Evolutionary conservation across 2,329 filamentous ascomycete species (phyloP), one percentile per base, ranked within the genome.

Genomic region (Venturiaceae sp.): DNA sequence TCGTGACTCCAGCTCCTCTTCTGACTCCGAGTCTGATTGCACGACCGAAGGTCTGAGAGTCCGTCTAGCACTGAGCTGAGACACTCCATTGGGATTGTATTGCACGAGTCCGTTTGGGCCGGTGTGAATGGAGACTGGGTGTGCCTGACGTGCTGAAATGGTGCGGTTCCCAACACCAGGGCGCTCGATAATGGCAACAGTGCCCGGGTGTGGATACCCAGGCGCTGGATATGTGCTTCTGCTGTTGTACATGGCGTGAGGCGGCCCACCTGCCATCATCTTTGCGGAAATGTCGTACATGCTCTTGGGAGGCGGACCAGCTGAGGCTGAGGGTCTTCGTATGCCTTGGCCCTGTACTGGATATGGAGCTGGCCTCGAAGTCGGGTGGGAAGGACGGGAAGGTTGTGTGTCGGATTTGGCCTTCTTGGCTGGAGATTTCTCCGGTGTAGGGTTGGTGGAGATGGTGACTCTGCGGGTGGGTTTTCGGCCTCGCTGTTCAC

Each of bases 361-460:
- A 14, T 53, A 13, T 36, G 23, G 52, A 53, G 30, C 52, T 23
- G 52, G 52, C 34, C 32, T 28, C 14, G n/a, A n/a, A n/a, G n/a
- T n/a, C n/a, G n/a, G n/a, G n/a, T 19, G 16, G 23, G 23, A 7
- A 23, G 34, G 26, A 26, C 44, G 44, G 16, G 44, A 50, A 26
- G 44, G 26, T 30, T 50, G 44, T 7, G 44, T 50, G n/a, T 36
- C 36, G 26, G 53, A 44, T 11, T 21, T 56, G 9, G 53, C 33
- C 23, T 32, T 46, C 28, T 50, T 46, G 55, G 50, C 41, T n/a
- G 55, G 55, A n/a, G 55, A 57, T 41, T 21, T 57, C 23, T 23
- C 34, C 23, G 55, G 55, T 21, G 19, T 32, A 13, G 41, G 34
- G 11, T 57, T 37, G 21, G 21, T 21, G 19, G 30, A 34, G 9